phyloP scores from a whole-genome alignment of 2,329 filamentous ascomycete genomes.

The Xylariales sp. region DNA sequence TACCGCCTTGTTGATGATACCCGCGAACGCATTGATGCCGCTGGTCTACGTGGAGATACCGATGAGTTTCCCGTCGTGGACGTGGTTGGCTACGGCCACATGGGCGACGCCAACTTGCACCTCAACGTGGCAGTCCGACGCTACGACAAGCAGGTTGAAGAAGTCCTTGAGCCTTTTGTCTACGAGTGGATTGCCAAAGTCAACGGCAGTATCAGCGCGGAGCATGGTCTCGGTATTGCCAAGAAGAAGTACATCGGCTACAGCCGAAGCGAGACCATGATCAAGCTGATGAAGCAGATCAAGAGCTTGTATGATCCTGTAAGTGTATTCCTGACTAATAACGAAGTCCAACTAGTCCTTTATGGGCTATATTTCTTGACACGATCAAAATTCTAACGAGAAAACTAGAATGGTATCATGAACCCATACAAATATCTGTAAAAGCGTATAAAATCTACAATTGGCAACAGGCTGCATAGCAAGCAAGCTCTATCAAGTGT shows the following conservation, averaged over 20 bases:
- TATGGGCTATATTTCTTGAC: no score
- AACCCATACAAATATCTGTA: constrained; percentile 97
- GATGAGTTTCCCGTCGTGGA: constrained; percentile 75
- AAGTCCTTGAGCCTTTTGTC: constrained; percentile 86
- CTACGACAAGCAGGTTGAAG: constrained; percentile 85
- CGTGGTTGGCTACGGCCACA: constrained; percentile 96
- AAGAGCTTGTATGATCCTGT: constrained; percentile 94
- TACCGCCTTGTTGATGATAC: constrained; percentile 88
- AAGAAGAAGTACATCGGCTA: constrained; percentile 97
- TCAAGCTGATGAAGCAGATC: constrained; percentile 90
- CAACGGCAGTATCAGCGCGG: constrained; percentile 90
- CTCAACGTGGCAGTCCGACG: constrained; percentile 80
- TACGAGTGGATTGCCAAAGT: constrained; percentile 94
- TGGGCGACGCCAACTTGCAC: constrained; percentile 96
- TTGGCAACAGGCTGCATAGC: no score
- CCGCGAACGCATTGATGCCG: constrained; percentile 64
- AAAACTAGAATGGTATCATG: constrained; percentile 87
- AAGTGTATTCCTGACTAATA: constrained; percentile 34
- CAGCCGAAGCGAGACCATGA: constrained; percentile 81
- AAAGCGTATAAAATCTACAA: no score
- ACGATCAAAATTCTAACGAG: no score
- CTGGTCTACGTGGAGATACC: constrained; percentile 73
- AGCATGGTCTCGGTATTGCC: constrained; percentile 88
- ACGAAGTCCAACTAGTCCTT: no score
- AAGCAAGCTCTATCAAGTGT: no score